These are phyloP conservation scores for Colletotrichum endophyticum DNA, from an alignment of 2,329 filamentous ascomycete species.

Conservation along the genomic window DNA sequence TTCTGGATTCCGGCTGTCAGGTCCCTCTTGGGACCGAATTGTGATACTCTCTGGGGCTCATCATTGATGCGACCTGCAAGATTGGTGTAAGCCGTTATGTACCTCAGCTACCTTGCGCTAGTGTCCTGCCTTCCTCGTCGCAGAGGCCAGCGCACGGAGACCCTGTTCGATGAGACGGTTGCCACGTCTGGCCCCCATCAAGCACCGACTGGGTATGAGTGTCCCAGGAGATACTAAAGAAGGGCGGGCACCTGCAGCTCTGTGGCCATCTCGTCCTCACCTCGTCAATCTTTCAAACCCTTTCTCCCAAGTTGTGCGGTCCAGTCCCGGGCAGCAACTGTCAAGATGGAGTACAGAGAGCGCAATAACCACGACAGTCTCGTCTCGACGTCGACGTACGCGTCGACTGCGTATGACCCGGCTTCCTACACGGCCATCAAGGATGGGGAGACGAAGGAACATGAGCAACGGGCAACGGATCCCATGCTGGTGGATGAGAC, in stretches of 20 bases:
- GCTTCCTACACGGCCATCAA: constrained; percentile 16
- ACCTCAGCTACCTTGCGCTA: constrained; percentile 5
- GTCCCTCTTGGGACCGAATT: neutral
- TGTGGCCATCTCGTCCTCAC: neutral
- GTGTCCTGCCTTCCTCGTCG: neutral
- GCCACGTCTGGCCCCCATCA: neutral
- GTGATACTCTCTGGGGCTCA: constrained; percentile 1
- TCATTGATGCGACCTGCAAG: neutral
- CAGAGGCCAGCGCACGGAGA: constrained; percentile 19
- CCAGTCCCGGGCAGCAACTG: constrained; percentile 6
- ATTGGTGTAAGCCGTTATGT: constrained; percentile 4
- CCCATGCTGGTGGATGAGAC: constrained; percentile 18
- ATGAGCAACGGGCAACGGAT: constrained; percentile 7
- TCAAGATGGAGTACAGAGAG: constrained; percentile 15
- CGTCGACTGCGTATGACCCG: constrained; percentile 17
- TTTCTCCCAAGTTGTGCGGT: neutral
- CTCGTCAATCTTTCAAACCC: neutral
- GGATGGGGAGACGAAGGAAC: constrained; percentile 6
- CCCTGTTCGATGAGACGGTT: neutral
- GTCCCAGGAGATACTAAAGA: constrained; percentile 12
- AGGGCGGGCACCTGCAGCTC: constrained; percentile 7
- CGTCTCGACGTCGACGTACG: constrained; percentile 5
- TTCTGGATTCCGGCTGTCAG: neutral
- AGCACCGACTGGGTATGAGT: neutral
- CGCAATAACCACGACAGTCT: constrained; percentile 1